Percentiles rank a stretch among this genome's conserved stretches.
Conservation (phyloP, 306 rosid species). For the Trifolium dubium region DNA sequence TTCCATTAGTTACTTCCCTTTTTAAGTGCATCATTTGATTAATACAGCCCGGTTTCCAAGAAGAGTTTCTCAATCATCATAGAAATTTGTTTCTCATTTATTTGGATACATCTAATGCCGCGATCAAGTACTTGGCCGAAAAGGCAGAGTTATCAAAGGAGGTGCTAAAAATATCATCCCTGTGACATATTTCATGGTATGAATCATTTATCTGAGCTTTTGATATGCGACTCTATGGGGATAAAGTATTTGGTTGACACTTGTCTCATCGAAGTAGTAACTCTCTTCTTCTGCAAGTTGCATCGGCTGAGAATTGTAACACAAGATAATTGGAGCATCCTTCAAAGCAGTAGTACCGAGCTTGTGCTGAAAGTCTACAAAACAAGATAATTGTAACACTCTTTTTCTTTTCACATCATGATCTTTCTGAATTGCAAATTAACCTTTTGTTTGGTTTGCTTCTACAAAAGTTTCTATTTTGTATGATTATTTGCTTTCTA, state of each 20-base stretch:
- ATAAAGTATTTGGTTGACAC: conserved; percentile 34
- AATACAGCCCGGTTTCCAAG: neutral
- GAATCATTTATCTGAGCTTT: conserved; percentile 23
- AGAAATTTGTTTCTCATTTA: neutral
- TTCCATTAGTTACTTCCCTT: too few species aligned
- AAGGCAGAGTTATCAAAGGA: conserved; percentile 9
- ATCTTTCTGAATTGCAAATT: too few species aligned
- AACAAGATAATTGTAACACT: conserved; percentile 2
- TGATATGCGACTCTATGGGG: neutral
- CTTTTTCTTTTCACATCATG: too few species aligned
- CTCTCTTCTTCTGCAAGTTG: conserved; percentile 37
- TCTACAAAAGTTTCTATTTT: neutral
- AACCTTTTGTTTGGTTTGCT: neutral
- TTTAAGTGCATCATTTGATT: too few species aligned
- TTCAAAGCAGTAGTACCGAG: neutral
- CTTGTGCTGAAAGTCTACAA: too few species aligned
- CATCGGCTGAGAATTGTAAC: neutral
- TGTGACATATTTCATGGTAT: conserved; percentile 12
- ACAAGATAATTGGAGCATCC: neutral
- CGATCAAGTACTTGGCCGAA: conserved; percentile 3
- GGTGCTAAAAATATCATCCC: conserved; percentile 40
- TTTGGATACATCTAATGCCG: neutral
- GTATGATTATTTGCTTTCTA: neutral
- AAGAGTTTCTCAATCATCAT: conserved; percentile 2
- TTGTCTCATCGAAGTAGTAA: neutral